Conservation (phyloP, 208 protist genomes). For the Lotmaria passim region DNA sequence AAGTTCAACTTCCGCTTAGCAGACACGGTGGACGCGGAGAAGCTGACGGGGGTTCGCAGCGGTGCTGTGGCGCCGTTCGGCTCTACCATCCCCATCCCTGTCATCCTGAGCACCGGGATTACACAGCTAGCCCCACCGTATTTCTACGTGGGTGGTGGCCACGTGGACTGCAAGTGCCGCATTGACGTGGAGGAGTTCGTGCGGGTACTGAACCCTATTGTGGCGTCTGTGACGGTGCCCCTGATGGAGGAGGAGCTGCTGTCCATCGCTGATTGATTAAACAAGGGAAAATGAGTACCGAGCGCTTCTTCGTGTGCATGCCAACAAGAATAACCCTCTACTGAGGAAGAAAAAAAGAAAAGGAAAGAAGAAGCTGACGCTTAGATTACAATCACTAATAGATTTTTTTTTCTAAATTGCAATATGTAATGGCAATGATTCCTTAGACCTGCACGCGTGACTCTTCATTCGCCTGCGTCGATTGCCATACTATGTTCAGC, state of each 20-base stretch:
- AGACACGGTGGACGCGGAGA: conserved; percentile 43
- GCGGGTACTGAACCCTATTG: conserved; percentile 55
- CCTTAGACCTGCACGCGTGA: background rate
- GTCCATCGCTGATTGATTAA: conserved; percentile 44
- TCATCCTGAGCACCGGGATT: conserved; percentile 72
- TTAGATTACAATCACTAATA: too few species aligned
- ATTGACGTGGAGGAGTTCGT: conserved; percentile 75
- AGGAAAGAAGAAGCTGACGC: background rate
- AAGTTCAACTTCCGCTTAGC: conserved; percentile 90
- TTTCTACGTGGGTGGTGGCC: conserved; percentile 82
- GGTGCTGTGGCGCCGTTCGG: conserved; percentile 82
- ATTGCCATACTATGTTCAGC: too few species aligned
- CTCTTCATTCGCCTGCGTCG: too few species aligned
- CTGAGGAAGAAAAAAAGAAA: background rate
- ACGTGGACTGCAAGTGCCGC: conserved; percentile 84
- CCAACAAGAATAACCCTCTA: too few species aligned
- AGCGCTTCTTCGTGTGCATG: too few species aligned
- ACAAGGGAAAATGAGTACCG: background rate
- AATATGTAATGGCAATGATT: background rate
- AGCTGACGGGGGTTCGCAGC: conserved; percentile 75
- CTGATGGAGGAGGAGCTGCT: conserved; percentile 71
- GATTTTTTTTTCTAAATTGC: too few species aligned
- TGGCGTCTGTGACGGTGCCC: conserved; percentile 69
- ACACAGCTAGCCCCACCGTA: conserved; percentile 46
- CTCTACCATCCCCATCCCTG: conserved; percentile 48